Evolutionary conservation across 768 basidiomycete species (phyloP).

Genomic region (Chalciporus pseudorubinellus): DNA sequence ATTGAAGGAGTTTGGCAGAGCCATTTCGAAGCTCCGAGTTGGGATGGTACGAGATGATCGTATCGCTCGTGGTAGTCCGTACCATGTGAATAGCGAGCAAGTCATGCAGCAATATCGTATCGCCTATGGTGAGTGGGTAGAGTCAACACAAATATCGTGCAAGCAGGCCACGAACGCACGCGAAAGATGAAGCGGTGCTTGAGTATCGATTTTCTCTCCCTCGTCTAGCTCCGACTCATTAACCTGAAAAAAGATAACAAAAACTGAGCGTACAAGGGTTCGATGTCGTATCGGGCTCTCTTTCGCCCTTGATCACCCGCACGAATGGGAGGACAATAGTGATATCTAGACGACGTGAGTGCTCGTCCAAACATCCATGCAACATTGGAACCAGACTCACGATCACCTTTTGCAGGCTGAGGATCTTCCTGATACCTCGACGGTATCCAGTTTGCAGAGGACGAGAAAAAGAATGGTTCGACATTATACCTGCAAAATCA

Average conservation of each 20-base stretch:
- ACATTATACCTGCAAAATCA: conserved; percentile 28
- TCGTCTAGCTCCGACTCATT: background rate
- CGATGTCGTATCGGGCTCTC: background rate
- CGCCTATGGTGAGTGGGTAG: background rate
- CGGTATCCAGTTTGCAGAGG: conserved; percentile 54
- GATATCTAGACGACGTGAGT: conserved; percentile 38
- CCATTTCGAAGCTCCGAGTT: background rate
- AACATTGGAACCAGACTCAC: conserved; percentile 41
- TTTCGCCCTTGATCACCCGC: conserved; percentile 30
- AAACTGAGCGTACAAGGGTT: too few species aligned
- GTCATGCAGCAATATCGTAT: conserved; percentile 29
- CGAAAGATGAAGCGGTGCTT: conserved; percentile 29
- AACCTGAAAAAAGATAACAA: too few species aligned
- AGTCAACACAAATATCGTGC: too few species aligned
- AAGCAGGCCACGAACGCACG: conserved; percentile 21
- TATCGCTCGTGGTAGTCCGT: conserved; percentile 19
- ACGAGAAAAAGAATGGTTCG: conserved; percentile 39
- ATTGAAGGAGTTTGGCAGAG: conserved; percentile 6
- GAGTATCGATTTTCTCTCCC: background rate
- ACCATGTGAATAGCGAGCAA: conserved; percentile 50
- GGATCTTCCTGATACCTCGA: conserved; percentile 54
- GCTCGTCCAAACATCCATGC: too few species aligned
- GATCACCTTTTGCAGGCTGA: conserved; percentile 41
- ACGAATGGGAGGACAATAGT: conserved; percentile 50
- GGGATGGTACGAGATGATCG: conserved; percentile 15